phyloP scores from a whole-genome alignment of 2,329 filamentous ascomycete species.

The Apiospora kogelbergensis region DNA sequence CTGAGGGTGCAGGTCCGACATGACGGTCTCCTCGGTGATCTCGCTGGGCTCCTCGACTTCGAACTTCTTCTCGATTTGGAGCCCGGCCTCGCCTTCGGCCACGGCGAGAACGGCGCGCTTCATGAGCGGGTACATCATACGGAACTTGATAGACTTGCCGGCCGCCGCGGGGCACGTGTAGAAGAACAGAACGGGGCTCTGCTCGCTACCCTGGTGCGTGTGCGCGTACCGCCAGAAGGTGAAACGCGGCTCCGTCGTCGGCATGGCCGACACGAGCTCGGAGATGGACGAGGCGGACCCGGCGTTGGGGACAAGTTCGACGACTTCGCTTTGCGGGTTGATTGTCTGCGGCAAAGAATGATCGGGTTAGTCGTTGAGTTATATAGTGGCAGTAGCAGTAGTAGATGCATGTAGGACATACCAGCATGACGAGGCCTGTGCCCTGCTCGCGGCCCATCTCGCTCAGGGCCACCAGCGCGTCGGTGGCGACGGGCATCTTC shows the following conservation, averaged over 20 bases:
- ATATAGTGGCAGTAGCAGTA: too few relatives aligned
- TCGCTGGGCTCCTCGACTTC: conserved; percentile 68
- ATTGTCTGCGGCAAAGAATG: conserved; percentile 59
- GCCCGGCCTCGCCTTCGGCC: conserved; percentile 63
- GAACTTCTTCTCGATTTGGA: conserved; percentile 69
- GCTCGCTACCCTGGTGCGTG: conserved; percentile 50
- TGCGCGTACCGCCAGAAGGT: conserved; percentile 72
- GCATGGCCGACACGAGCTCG: conserved; percentile 61
- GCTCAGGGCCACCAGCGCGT: conserved; percentile 64
- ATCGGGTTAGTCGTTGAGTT: conserved; percentile 10
- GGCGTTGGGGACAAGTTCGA: conserved; percentile 62
- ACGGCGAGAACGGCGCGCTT: conserved; percentile 65
- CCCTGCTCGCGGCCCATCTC: conserved; percentile 53
- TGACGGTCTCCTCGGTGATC: conserved; percentile 65
- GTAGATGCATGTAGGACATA: conserved; percentile 36
- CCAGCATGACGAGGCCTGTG: conserved; percentile 63
- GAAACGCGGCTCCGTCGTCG: conserved; percentile 69
- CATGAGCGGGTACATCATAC: conserved; percentile 80
- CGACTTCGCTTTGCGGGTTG: conserved; percentile 66
- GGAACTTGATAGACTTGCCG: conserved; percentile 72
- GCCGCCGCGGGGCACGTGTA: conserved; percentile 74
- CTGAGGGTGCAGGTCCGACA: conserved; percentile 68
- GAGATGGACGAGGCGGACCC: conserved; percentile 52
- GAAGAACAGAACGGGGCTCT: conserved; percentile 71
- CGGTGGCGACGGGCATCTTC: conserved; percentile 59